Conservation (phyloP, 768 basidiomycete genomes). For the Cyclocybe aegerita region DNA sequence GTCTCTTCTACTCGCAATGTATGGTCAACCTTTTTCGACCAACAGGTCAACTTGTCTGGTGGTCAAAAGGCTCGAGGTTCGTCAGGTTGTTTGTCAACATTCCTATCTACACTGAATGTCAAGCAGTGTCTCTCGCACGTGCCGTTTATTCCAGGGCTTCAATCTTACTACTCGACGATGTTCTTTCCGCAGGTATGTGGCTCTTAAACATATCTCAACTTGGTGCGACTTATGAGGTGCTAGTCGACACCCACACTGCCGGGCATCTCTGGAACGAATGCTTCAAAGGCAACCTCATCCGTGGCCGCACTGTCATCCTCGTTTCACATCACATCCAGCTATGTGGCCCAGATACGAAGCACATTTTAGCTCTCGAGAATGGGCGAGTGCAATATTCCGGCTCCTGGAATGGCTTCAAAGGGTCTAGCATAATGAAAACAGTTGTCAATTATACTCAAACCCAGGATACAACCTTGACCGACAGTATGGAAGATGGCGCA, state of each 20-base stretch:
- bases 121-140: conserved; percentile 49
- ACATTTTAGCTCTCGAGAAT: conserved; percentile 82
- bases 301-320: conserved; percentile 81
- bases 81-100: conserved; percentile 38
- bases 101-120: conserved; percentile 24
- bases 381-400: conserved; percentile 81
- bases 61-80: conserved; percentile 69
- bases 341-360: conserved; percentile 75
- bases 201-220: background rate
- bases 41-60: conserved; percentile 51
- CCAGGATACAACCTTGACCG: conserved; percentile 19
- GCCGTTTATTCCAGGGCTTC: conserved; percentile 90
- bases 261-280: conserved; percentile 84
- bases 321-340: conserved; percentile 96
- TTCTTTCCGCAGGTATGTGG: conserved; percentile 50
- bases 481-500: too few species aligned
- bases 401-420: conserved; percentile 57
- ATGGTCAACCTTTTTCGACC: background rate
- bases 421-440: conserved; percentile 58
- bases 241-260: conserved; percentile 92
- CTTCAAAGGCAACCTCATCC: conserved; percentile 79
- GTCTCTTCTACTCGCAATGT: background rate
- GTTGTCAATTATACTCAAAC: conserved; percentile 54
- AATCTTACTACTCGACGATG: conserved; percentile 82
- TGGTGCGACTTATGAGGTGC: background rate